These are phyloP conservation scores for Elaphomyces granulatus DNA, from an alignment of 495 filamentous ascomycete genomes.

Conservation along the genomic window DNA sequence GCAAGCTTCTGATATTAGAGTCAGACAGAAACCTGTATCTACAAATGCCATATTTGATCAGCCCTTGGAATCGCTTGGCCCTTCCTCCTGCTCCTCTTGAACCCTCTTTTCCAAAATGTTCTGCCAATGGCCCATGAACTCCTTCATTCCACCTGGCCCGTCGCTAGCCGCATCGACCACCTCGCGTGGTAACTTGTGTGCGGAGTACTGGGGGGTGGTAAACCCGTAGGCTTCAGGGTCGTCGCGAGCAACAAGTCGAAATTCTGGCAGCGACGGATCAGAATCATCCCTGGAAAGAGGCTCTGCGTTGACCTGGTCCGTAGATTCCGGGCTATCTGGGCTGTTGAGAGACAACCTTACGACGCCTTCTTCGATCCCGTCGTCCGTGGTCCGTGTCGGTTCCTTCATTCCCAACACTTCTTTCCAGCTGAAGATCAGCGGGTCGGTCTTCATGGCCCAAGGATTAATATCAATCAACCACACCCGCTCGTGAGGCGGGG, in stretches of 20 bases:
- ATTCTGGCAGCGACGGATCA: slow-evolving; percentile 45
- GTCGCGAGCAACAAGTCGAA: slow-evolving; percentile 66
- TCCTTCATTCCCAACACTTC: slow-evolving; percentile 65
- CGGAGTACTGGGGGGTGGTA: slow-evolving; percentile 73
- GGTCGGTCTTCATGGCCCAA: slow-evolving; percentile 83
- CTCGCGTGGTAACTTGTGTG: slow-evolving; percentile 88
- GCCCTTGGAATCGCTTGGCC: slow-evolving; percentile 27
- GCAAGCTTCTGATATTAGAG: no score
- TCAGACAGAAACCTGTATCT: no score
- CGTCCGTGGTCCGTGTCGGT: slow-evolving; percentile 13
- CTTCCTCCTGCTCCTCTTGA: slow-evolving; percentile 31
- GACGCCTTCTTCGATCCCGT: slow-evolving; percentile 23
- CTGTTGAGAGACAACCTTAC: slow-evolving; percentile 28
- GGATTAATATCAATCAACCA: slow-evolving; percentile 92
- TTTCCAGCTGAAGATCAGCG: slow-evolving; percentile 77
- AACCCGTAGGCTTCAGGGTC: slow-evolving; percentile 83
- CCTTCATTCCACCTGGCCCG: slow-evolving; percentile 52
- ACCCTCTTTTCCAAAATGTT: slow-evolving; percentile 50
- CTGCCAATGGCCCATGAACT: slow-evolving; percentile 82
- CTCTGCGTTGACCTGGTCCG: slow-evolving; percentile 14
- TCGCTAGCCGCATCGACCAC: slow-evolving; percentile 79
- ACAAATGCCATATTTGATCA: no score
- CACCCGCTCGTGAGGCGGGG: slow-evolving; percentile 58
- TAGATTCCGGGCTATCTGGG: slow-evolving; percentile 8
- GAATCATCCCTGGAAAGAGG: slow-evolving; percentile 19